Base-by-base conservation (phyloP, 1,139 yeast species). In the Taphrina sp. region DNA sequence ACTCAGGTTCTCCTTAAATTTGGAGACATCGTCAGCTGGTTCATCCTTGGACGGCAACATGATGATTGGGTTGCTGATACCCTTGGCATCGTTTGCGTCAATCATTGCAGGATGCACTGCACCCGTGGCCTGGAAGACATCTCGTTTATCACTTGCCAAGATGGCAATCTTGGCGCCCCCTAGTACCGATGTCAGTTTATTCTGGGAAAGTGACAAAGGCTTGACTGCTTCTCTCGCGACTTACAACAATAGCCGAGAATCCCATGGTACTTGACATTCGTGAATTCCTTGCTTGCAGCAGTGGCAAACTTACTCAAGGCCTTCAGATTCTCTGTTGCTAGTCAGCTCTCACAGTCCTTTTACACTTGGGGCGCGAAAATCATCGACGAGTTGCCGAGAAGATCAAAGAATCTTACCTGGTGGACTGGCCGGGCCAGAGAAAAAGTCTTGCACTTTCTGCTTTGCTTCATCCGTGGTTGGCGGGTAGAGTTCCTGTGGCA, bases 21-120 rank as follows among this genome's bases (percentile, higher is more conserved):
- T 53, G 24, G 41, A 44, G 31, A 61, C 26, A 29, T 34, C 43
- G 29, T 58, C 60, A 7, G 41, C 56, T 14, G 56, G 46, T 36
- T 61, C 64, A 37, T 53, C 59, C 34, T 57, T 52, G 5, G 63
- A 39, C 14, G 63, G 59, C 28, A 61, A 49, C 19, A 61, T 36
- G 42, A 54, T 47, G 26, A 58, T 49, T 20, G 64, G 64, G 26
- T 52, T 60, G 29, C 57, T 60, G 35, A 61, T 35, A 7, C 59
- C 61, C 22, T 45, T 56, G 20, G 61, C 60, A 46, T 61, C 64
- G 3, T 33, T 47, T 1, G 58, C 58, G 19, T 36, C 61, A n/a
- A 61, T 51, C 34, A 58, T 53, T 4, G 63, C 60, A 5, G 64
- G 63, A 24, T 61, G 64, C 19, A 59, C 55, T 28, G 57, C 38